Base-by-base conservation (phyloP, 2,329 filamentous ascomycete genomes). In the Epichloe coenophiala region DNA sequence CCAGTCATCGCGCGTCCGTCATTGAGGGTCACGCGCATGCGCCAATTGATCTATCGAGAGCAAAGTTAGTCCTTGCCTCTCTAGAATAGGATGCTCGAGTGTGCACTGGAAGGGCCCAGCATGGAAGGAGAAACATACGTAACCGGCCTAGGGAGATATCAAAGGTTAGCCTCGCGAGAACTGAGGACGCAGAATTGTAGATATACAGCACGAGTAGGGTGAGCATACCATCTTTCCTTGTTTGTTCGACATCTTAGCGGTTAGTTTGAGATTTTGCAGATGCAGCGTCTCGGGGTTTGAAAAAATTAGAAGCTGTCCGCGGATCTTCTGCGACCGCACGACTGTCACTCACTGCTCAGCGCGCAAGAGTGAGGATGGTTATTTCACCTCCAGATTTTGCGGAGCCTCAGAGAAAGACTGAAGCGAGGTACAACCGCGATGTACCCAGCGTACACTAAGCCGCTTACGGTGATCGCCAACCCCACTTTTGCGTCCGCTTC, bases 181-280 rank as follows among this genome's bases (percentile, higher is more conserved):
- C 13, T n/a, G 21, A 35, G 17, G 37, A 31, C 36, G 41, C 23
- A 37, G 19, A 15, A 38, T 19, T 35, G 31, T 33, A 39, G 27
- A 70, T 65, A 68, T 65, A 64, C 57, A 52, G 66, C 62, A 66
- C 60, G 66, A 61, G 48, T 59, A 61, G 61, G 60, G 61, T 57
- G 23, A 57, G 60, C 88, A 78, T 76, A 97, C 93, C 93, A 98
- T 97, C 80, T 98, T 97, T 73, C 93, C 93, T 73, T 96, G 90
- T 72, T 95, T 95, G 80, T 95, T 69, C 54, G 66, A 65, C 67
- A 68, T 68, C 33, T 64, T 68, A 59, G 35, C 42, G 50, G 51
- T 46, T 50, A 51, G 57, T 45, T 44, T 52, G 61, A 61, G 59
- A 58, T 54, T 56, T 59, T 62, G 60, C 64, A 56, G 53, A 50